Base-by-base conservation (phyloP, 768 basidiomycete genomes). In the Saitozyma podzolica region DNA sequence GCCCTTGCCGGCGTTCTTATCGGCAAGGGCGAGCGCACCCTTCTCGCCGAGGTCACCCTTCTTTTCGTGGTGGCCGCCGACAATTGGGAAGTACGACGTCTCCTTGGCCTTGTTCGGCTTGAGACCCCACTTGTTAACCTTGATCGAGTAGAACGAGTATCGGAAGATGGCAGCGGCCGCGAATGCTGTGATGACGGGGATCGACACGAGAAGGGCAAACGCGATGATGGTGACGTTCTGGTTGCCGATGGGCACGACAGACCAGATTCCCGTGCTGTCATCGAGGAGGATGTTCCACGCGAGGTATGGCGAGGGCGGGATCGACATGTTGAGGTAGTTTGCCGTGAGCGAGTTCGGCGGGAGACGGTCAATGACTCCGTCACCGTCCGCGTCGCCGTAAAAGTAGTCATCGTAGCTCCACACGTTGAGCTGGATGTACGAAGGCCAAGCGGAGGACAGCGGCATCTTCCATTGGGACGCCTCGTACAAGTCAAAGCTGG, bases 131-230 rank as follows among this genome's bases (percentile, higher is more conserved):
- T 88, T 87, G 80, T 96, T 96, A 83, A 92, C 88, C 76, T 86
- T 91, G 82, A 96, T 95, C 40, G 92, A 91, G 73, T 96, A 96
- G 85, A 96, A 96, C 7, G 89, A 87, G 87, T 90, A 92, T 87
- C 92, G 90, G 85, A 96, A 96, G 79, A 92, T 76, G 56, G 87
- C 74, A 52, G 91, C 91, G 14, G 93, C 91, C 54, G 91, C 82
- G 13, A 85, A 84, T 63, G 87, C 93, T 17, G 92, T 93, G 78
- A 95, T 85, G 66, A 92, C 80, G 6, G 93, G 93, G 63, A 95
- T 90, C 48, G 86, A 69, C 40, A 89, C 82, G 50, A 95, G 83
- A 47, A 95, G 85, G 0, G 87, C 91, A 73, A 88, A 96, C 85
- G 93, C 91, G 81, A 89, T 87, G 40, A 88, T 90, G 39, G 89